Evolutionary conservation across 2,329 filamentous ascomycete genomes (phyloP).

Genomic region (Penicillium glabrum): DNA sequence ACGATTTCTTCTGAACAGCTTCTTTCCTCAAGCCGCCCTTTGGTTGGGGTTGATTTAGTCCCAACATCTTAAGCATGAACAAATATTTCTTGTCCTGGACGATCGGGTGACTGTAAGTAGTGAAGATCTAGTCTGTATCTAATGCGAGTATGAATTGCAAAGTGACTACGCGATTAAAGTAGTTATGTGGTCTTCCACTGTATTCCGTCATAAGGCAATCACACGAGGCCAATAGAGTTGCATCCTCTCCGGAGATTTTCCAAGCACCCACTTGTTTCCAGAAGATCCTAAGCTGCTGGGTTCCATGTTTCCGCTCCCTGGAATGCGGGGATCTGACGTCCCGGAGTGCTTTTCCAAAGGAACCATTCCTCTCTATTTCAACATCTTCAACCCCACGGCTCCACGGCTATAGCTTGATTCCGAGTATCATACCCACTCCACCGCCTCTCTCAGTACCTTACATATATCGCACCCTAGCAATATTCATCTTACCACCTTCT

Average conservation of each 20-base stretch:
- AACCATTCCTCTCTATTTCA: not conserved
- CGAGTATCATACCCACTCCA: not conserved
- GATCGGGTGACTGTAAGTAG: conserved; percentile 20
- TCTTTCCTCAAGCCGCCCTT: conserved; percentile 8
- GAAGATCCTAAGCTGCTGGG: not conserved
- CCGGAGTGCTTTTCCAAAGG: not conserved
- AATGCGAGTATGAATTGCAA: conserved; percentile 31
- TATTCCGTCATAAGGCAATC: not conserved
- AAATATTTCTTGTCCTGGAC: not conserved
- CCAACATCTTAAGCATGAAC: not conserved
- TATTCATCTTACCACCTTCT: not conserved
- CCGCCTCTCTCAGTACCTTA: not conserved
- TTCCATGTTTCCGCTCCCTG: not conserved
- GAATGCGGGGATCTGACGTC: not conserved
- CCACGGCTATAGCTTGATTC: not conserved
- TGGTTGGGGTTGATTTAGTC: conserved; percentile 1
- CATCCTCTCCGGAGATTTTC: not conserved
- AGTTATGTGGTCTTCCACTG: not conserved
- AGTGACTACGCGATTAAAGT: not conserved
- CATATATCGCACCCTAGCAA: not conserved
- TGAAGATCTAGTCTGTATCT: conserved; percentile 25
- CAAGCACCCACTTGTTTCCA: not conserved
- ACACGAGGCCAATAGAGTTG: no score
- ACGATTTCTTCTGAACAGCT: not conserved
- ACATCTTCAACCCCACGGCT: not conserved